Conservation (phyloP, 2,329 filamentous ascomycete genomes). For the Aquanectria penicillioides region DNA sequence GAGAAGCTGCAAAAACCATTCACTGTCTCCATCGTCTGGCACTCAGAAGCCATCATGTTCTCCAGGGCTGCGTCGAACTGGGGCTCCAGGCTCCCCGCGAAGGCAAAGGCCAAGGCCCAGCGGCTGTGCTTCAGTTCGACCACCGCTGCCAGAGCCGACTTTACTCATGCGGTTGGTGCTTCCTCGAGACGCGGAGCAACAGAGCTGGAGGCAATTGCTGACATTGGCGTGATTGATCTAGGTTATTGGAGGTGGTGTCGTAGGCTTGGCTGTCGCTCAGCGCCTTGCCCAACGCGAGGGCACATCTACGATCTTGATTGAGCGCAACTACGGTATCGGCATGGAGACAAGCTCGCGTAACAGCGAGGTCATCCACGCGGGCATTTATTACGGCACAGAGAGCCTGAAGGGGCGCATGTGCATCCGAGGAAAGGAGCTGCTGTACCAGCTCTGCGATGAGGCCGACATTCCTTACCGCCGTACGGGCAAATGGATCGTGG, state of each 20-base stretch:
- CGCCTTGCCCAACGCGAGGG: slow-evolving; percentile 73
- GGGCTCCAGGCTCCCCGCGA: neutral
- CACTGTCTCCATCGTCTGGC: neutral
- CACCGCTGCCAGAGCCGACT: slow-evolving; percentile 49
- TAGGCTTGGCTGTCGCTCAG: slow-evolving; percentile 83
- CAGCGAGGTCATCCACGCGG: slow-evolving; percentile 96
- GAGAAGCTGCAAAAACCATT: neutral
- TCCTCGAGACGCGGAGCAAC: neutral
- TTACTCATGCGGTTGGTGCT: slow-evolving; percentile 55
- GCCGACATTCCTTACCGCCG: slow-evolving; percentile 76
- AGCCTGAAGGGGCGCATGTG: slow-evolving; percentile 88
- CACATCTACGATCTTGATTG: slow-evolving; percentile 79
- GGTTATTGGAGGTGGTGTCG: slow-evolving; percentile 71
- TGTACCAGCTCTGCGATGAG: slow-evolving; percentile 80
- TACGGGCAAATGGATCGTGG: slow-evolving; percentile 95
- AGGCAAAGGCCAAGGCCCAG: slow-evolving; percentile 23
- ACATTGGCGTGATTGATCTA: slow-evolving; percentile 34
- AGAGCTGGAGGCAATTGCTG: neutral
- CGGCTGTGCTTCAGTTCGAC: slow-evolving; percentile 50
- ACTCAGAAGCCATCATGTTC: neutral
- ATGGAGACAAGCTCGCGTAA: slow-evolving; percentile 91
- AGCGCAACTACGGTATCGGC: slow-evolving; percentile 79
- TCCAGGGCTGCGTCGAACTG: neutral
- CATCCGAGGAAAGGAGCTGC: slow-evolving; percentile 76
- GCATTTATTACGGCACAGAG: slow-evolving; percentile 85